Conservation (phyloP, 2,329 filamentous ascomycete species). For the Volutella citrinella region DNA sequence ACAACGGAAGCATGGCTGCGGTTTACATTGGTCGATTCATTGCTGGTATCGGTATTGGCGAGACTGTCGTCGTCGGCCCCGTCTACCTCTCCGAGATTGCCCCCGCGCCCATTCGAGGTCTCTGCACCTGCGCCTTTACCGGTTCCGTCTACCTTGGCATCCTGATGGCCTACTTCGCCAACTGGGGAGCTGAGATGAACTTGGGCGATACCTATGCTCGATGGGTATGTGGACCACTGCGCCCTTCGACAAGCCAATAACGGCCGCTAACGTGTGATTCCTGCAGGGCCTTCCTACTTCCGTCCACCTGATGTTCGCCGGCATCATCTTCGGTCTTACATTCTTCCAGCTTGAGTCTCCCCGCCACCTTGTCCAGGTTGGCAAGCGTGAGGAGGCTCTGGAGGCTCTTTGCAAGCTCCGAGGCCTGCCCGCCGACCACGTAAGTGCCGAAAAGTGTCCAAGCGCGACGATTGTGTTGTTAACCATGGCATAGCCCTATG, state of each 20-base stretch:
- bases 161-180: constrained; percentile 59
- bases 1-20: constrained; percentile 48
- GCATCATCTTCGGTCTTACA: not conserved
- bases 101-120: constrained; percentile 59
- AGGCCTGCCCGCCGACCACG: constrained; percentile 34
- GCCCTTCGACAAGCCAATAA: constrained; percentile 45
- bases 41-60: constrained; percentile 64
- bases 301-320: constrained; percentile 56
- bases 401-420: constrained; percentile 36
- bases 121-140: constrained; percentile 53
- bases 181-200: constrained; percentile 48
- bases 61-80: constrained; percentile 63
- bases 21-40: constrained; percentile 67
- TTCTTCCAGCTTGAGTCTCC: constrained; percentile 13
- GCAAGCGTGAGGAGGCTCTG: constrained; percentile 32
- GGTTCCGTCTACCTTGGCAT: constrained; percentile 22
- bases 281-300: constrained; percentile 59
- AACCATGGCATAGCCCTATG: no score
- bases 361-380: constrained; percentile 31
- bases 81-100: constrained; percentile 65
- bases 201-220: constrained; percentile 30
- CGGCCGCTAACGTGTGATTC: no score
- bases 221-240: no score
- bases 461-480: no score
- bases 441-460: no score